A percentile compares a stretch with the other conserved stretches of the same genome.
Conservation (phyloP, 768 basidiomycete genomes). For the Sporobolomyces roseus region DNA sequence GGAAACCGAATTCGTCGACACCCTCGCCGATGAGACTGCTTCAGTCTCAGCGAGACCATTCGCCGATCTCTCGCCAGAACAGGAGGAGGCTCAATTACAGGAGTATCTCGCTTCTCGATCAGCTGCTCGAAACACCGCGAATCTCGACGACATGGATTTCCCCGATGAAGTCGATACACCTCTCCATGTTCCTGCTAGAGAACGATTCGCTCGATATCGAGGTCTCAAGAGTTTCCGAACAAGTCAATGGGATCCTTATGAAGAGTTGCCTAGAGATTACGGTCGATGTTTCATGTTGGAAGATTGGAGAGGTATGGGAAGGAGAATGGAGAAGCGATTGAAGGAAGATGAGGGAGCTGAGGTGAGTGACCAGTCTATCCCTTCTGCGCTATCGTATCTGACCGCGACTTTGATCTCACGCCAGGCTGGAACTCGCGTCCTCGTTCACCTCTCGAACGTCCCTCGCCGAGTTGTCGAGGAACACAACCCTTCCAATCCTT, state of each 20-base stretch:
- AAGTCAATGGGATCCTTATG: constrained; percentile 95
- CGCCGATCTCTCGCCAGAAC: constrained; percentile 73
- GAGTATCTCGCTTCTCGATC: constrained; percentile 47
- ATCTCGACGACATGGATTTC: constrained; percentile 77
- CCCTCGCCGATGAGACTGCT: constrained; percentile 55
- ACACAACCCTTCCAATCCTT: constrained; percentile 51
- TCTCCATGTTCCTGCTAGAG: constrained; percentile 68
- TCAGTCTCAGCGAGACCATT: constrained; percentile 35
- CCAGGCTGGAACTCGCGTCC: constrained; percentile 78
- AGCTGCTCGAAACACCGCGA: constrained; percentile 61
- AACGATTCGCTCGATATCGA: constrained; percentile 84
- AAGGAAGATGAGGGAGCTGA: constrained; percentile 68
- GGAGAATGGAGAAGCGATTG: constrained; percentile 59
- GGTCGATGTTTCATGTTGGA: constrained; percentile 95
- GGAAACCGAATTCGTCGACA: constrained; percentile 59
- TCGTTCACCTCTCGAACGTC: constrained; percentile 68
- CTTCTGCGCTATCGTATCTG: neutral
- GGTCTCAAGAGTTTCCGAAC: constrained; percentile 89
- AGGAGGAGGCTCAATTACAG: constrained; percentile 73
- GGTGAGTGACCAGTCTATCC: constrained; percentile 53
- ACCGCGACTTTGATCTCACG: neutral
- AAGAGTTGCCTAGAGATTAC: constrained; percentile 90
- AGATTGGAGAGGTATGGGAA: constrained; percentile 81
- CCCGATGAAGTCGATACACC: constrained; percentile 97
- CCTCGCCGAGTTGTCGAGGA: constrained; percentile 59